These are phyloP conservation scores for Zoysia pacifica DNA, from an alignment of 176 grass and related monocot genomes.

Conservation along the genomic window DNA sequence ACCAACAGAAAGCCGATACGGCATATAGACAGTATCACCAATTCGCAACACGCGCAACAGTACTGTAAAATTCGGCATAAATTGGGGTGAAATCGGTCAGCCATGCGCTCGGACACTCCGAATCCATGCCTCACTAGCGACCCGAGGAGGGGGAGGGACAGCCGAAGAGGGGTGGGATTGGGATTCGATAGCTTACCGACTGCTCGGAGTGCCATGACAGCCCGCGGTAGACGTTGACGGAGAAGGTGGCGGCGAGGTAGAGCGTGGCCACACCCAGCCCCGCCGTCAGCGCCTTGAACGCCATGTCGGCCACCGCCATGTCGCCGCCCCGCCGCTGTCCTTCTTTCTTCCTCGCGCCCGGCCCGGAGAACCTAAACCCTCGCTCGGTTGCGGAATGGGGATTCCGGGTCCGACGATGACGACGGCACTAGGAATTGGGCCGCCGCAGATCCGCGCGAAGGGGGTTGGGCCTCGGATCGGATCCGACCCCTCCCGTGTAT, in stretches of 20 bases:
- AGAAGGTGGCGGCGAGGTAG: slow-evolving; percentile 82
- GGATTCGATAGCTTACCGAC: slow-evolving; percentile 45
- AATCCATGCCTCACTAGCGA: neutral
- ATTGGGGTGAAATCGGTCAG: neutral
- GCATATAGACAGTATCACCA: no score
- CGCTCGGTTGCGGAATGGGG: slow-evolving; percentile 26
- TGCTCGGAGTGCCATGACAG: slow-evolving; percentile 87
- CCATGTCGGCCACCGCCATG: slow-evolving; percentile 52
- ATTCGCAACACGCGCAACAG: neutral
- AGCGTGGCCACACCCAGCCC: slow-evolving; percentile 72
- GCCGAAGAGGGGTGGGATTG: neutral
- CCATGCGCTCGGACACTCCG: neutral
- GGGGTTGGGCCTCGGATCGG: no score
- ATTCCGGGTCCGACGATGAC: neutral
- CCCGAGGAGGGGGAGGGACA: neutral
- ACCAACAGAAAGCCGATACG: neutral
- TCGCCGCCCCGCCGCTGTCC: slow-evolving; percentile 15
- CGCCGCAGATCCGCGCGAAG: no score
- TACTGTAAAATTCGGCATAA: neutral
- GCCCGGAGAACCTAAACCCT: slow-evolving; percentile 39
- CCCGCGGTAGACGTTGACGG: slow-evolving; percentile 91
- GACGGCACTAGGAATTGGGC: no score
- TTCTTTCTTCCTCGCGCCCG: neutral
- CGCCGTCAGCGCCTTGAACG: slow-evolving; percentile 77
- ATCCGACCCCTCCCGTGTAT: no score